Percentiles rank a stretch among this genome's conserved stretches.
phyloP scores from a whole-genome alignment of 371 early-diverging fungal species.

The Rhizopus delemar region DNA sequence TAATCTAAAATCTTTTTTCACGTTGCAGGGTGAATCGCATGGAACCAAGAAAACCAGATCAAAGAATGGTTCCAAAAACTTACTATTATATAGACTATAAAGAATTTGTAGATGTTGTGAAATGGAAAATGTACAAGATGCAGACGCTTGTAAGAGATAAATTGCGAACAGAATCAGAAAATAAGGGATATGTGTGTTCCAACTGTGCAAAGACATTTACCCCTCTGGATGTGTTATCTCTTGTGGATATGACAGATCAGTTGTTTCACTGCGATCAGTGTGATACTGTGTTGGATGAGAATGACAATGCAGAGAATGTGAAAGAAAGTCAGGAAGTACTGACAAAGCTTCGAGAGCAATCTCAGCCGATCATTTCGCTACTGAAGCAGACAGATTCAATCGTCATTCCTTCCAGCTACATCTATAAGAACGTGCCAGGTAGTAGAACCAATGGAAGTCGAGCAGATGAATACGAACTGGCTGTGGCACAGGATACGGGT shows the following conservation, averaged over 20 bases:
- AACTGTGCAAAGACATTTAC: conserved; percentile 57
- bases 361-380: conserved; percentile 77
- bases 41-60: conserved; percentile 69
- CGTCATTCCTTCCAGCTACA: conserved; percentile 64
- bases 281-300: conserved; percentile 61
- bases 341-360: conserved; percentile 73
- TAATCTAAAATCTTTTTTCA: background rate
- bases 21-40: conserved; percentile 53
- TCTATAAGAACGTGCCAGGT: conserved; percentile 41
- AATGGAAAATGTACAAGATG: conserved; percentile 89
- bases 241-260: conserved; percentile 51
- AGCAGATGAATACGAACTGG: conserved; percentile 60
- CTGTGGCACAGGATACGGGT: conserved; percentile 74
- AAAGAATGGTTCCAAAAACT: conserved; percentile 65
- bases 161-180: conserved; percentile 73
- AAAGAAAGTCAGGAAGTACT: conserved; percentile 46
- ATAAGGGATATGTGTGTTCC: conserved; percentile 73
- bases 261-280: conserved; percentile 68
- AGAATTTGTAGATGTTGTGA: conserved; percentile 90
- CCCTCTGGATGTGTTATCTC: conserved; percentile 58
- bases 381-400: conserved; percentile 81
- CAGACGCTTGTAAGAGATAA: conserved; percentile 69
- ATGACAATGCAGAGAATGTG: conserved; percentile 66
- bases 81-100: conserved; percentile 92
- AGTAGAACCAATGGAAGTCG: conserved; percentile 25